Conservation (phyloP, 164 flowering plant genomes). For the Piper longum region DNA sequence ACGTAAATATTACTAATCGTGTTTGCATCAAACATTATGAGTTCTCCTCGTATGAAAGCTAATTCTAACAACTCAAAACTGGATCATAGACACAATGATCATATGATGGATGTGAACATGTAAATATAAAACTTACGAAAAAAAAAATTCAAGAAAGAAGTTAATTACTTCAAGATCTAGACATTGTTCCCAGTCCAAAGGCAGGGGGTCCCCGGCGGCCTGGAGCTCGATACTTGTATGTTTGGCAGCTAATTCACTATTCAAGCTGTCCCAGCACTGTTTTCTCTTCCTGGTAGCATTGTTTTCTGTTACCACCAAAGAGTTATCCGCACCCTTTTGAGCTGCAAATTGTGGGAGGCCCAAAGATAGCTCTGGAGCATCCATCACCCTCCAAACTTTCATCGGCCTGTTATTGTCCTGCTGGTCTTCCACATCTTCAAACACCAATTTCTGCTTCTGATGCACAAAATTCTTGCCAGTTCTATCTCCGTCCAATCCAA, state of each 20-base stretch:
- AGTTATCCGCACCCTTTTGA: slow-evolving; percentile 6
- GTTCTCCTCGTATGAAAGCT: no score
- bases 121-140: no score
- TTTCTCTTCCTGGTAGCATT: slow-evolving; percentile 40
- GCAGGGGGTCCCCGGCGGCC: slow-evolving; percentile 25
- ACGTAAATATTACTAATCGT: not conserved
- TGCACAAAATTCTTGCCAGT: slow-evolving; percentile 11
- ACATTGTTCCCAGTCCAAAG: slow-evolving; percentile 57
- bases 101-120: no score
- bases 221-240: slow-evolving; percentile 42
- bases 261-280: slow-evolving; percentile 16
- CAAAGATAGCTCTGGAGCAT: slow-evolving; percentile 39
- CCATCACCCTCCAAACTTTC: slow-evolving; percentile 13
- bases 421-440: not conserved
- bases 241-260: not conserved
- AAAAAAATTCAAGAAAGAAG: slow-evolving; percentile 1
- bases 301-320: slow-evolving; percentile 19
- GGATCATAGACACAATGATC: no score
- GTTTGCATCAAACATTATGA: no score
- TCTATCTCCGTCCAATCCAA: slow-evolving; percentile 2
- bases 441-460: slow-evolving; percentile 3
- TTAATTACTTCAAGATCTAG: slow-evolving; percentile 48
- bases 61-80: no score
- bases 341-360: slow-evolving; percentile 14
- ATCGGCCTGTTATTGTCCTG: not conserved